These are phyloP conservation scores for Pichia nanzhaoensis DNA, from an alignment of 805 yeast species.

Conservation along the genomic window DNA sequence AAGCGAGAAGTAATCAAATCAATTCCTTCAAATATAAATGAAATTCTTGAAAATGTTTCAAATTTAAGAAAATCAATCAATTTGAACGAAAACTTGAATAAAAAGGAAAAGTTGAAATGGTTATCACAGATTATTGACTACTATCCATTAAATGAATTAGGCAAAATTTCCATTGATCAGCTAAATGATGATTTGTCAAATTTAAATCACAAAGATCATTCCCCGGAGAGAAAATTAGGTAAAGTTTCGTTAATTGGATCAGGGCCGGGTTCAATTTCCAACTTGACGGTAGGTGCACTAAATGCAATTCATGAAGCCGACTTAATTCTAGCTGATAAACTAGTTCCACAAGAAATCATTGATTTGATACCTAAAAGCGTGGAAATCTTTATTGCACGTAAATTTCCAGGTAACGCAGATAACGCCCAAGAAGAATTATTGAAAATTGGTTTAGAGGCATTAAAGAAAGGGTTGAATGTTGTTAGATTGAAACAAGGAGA, in stretches of 20 bases:
- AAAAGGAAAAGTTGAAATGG: conserved; percentile 66
- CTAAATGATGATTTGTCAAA: conserved; percentile 32
- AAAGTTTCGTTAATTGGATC: conserved; percentile 80
- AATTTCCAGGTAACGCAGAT: conserved; percentile 96
- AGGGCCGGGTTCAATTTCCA: conserved; percentile 85
- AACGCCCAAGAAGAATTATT: conserved; percentile 82
- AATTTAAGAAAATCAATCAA: conserved; percentile 39
- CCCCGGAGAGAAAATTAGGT: conserved; percentile 34
- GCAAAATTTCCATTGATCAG: conserved; percentile 52
- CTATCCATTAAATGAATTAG: conserved; percentile 66
- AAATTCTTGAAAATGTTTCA: conserved; percentile 65
- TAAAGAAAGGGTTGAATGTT: conserved; percentile 63
- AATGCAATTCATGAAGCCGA: conserved; percentile 79
- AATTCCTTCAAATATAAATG: conserved; percentile 65
- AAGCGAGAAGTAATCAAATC: conserved; percentile 62
- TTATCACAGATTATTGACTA: conserved; percentile 85
- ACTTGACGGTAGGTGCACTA: conserved; percentile 79
- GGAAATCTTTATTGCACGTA: conserved; percentile 77
- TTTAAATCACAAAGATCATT: not conserved
- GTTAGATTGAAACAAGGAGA: conserved; percentile 94
- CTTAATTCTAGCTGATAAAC: conserved; percentile 78
- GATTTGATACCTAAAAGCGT: conserved; percentile 74
- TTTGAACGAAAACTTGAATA: conserved; percentile 37
- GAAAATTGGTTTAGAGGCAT: conserved; percentile 59
- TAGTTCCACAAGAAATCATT: conserved; percentile 84